phyloP scores from a whole-genome alignment of 805 yeast species.

The Monosporozyma yasuniensis region DNA sequence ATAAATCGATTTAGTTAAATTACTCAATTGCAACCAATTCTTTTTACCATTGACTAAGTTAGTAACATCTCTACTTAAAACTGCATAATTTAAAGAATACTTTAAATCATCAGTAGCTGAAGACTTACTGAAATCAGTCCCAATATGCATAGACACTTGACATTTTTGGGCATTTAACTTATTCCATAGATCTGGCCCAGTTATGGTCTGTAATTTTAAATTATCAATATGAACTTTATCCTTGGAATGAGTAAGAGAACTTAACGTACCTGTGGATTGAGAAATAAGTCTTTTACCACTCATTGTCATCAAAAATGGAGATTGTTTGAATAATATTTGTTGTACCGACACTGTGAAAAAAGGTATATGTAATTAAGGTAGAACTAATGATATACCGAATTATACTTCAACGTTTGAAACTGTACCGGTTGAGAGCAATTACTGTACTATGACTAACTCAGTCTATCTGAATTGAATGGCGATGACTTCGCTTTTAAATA shows the following conservation, averaged over 20 bases:
- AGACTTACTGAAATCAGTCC: slow-evolving; percentile 64
- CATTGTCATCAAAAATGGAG: neutral
- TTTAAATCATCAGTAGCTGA: slow-evolving; percentile 72
- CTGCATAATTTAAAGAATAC: slow-evolving; percentile 83
- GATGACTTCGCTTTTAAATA: neutral
- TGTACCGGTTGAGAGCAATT: too few relatives aligned
- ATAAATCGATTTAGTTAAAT: slow-evolving; percentile 40
- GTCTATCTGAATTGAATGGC: neutral
- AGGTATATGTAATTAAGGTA: too few relatives aligned
- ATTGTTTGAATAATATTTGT: neutral
- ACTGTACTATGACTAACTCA: neutral
- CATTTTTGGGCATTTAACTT: slow-evolving; percentile 61
- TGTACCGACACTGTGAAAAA: neutral
- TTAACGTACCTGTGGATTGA: neutral
- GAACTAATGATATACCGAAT: too few relatives aligned
- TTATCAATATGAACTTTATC: slow-evolving; percentile 41
- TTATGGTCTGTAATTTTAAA: slow-evolving; percentile 50
- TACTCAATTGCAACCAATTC: slow-evolving; percentile 31
- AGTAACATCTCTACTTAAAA: slow-evolving; percentile 57
- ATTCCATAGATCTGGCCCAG: slow-evolving; percentile 72
- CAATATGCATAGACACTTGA: slow-evolving; percentile 46
- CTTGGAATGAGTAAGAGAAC: slow-evolving; percentile 3
- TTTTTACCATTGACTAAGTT: slow-evolving; percentile 36
- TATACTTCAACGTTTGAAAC: too few relatives aligned
- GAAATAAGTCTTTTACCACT: slow-evolving; percentile 1